Base-by-base conservation (phyloP, 2,329 filamentous ascomycete genomes). In the Apiospora pterosperma region DNA sequence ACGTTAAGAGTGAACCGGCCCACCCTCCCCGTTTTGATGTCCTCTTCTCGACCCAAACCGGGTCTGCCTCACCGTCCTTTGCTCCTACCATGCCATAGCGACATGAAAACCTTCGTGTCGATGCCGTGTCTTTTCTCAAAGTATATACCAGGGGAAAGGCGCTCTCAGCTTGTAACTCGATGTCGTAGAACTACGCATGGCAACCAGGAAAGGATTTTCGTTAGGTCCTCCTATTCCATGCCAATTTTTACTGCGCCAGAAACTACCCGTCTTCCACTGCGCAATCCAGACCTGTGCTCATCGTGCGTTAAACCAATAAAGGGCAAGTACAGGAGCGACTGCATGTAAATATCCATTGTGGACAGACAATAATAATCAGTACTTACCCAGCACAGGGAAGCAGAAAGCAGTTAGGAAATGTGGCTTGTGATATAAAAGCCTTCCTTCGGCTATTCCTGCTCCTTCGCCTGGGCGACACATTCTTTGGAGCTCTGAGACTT, bases 381-480 rank as follows among this genome's bases (percentile, higher is more conserved):
- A n/a, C n/a, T n/a, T n/a, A 28, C 48, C 6, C 28, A 34, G 34
- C 48, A 55, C 28, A 55, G 48, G 28, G 28, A 55, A 34, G 48
- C 48, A 19, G 16, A 4, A 55, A 55, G 28, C 48, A 34, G 16
- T 19, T n/a, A 55, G 6, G n/a, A n/a, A 55, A 10, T 28, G 48
- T 55, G 48, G 48, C 48, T 55, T 55, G 28, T 31, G 48, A 34
- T 55, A n/a, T 34, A 55, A 55, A 28, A 19, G 3, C 8, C 19
- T 55, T n/a, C 28, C 28, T 55, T 55, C 48, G 48, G 48, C 48
- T 55, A 55, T 55, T 55, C 48, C 48, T 55, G 48, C 48, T n/a
- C 16, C 19, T n/a, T 21, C 16, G 31, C 12, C 19, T 11, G 48
- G 48, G 28, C 48, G 19, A 34, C 25, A 31, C 48, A n/a, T 55